Evolutionary conservation across 2,329 filamentous ascomycete genomes (phyloP).

Genomic region (Cordyceps javanica): DNA sequence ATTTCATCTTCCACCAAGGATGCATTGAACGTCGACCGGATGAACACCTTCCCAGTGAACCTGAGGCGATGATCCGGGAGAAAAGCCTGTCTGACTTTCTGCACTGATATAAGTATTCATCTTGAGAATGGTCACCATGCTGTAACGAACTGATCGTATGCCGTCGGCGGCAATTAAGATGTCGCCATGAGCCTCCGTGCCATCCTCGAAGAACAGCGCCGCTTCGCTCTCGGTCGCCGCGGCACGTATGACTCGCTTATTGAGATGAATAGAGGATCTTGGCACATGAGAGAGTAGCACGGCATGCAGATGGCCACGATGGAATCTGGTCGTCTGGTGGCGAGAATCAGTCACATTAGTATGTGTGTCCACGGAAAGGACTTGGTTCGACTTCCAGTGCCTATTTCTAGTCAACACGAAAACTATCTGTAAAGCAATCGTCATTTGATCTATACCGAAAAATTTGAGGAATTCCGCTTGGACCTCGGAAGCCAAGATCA

Average conservation of each 20-base stretch:
- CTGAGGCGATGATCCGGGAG: slow-evolving; percentile 9
- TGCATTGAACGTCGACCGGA: slow-evolving; percentile 14
- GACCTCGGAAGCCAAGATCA: slow-evolving; percentile 1
- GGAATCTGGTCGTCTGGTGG: slow-evolving; percentile 39
- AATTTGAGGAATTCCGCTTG: slow-evolving; percentile 4
- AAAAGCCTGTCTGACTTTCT: slow-evolving; percentile 12
- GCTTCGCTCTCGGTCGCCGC: slow-evolving; percentile 23
- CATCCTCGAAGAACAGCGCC: slow-evolving; percentile 35
- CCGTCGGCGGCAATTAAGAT: slow-evolving; percentile 46
- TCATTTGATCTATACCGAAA: slow-evolving; percentile 25
- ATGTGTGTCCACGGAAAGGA: slow-evolving; percentile 37
- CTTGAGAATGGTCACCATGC: not conserved
- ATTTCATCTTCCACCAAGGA: slow-evolving; percentile 14
- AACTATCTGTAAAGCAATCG: slow-evolving; percentile 23
- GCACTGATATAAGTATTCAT: not conserved
- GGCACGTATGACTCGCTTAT: slow-evolving; percentile 32
- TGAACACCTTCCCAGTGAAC: slow-evolving; percentile 14
- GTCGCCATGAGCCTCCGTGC: slow-evolving; percentile 34
- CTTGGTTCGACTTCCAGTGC: slow-evolving; percentile 39
- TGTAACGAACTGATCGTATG: slow-evolving; percentile 39
- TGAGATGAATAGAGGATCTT: slow-evolving; percentile 34
- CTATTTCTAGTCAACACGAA: slow-evolving; percentile 25
- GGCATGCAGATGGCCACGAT: slow-evolving; percentile 42
- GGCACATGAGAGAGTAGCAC: slow-evolving; percentile 40
- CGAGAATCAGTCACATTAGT: slow-evolving; percentile 29